Base-by-base conservation (phyloP, 2,329 filamentous ascomycete genomes). In the Orbilia brochopaga region DNA sequence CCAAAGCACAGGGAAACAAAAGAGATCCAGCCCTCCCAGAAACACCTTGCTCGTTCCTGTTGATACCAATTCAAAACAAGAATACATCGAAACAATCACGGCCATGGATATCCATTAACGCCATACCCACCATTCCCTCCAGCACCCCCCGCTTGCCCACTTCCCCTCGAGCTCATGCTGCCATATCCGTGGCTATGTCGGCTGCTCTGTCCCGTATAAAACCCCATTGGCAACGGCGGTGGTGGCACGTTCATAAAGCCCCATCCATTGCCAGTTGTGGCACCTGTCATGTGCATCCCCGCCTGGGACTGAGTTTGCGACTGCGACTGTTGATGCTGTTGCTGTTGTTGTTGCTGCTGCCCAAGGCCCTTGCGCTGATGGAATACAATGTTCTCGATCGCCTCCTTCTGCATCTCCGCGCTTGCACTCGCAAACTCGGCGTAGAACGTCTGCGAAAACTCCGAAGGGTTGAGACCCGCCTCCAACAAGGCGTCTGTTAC, bases 161-260 rank as follows among this genome's bases (percentile, higher is more conserved):
- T 70, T 7, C 66, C 66, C 21, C 66, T 54, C 11, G 66, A 70
- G n/a, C 66, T 70, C 66, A 70, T 70, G 23, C 66, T 70, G 2
- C 66, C 66, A 37, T 70, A 70, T 11, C 66, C 66, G n/a, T 70
- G 66, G 2, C 51, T 52, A 40, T 70, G 66, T 15, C 66, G 40
- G 23, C 56, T 64, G 35, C 42, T 70, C 30, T 70, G 66, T 11
- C 66, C 66, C 10, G 66, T 70, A 64, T 70, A 70, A 52, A 70
- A 70, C 0, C 59, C 59, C 58, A 70, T 70, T 8, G 66, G 66
- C 30, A 70, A 51, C 13, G 66, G 66, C n/a, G 59, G 66, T 24
- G 58, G 66, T 8, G 59, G 66, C 2, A 70, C 58, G 6, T 70
- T 70, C 8, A 60, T 64, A 40, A 55, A 64, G 0, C 66, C 66